Evolutionary conservation across 2,329 filamentous ascomycete species (phyloP).

Genomic region (Penicillium palitans): DNA sequence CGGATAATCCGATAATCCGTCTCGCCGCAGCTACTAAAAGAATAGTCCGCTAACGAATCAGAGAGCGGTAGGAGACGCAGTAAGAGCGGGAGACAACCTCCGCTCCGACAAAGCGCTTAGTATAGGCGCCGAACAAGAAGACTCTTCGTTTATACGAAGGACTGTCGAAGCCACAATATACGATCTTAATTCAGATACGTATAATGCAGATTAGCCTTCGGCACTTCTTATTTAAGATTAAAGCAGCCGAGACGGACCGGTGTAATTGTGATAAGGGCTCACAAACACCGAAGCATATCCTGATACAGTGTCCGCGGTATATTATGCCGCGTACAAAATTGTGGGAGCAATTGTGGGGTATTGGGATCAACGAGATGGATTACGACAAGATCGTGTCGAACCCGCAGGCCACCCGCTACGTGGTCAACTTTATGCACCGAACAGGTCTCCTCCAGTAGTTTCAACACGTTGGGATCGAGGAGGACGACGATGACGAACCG

Average conservation of each 20-base stretch:
- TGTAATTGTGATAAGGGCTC: conserved; percentile 5
- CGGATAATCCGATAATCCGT: neutral
- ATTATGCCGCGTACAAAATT: neutral
- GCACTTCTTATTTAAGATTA: conserved; percentile 15
- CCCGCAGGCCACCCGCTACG: too few relatives aligned
- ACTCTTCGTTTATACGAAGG: neutral
- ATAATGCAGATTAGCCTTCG: conserved; percentile 8
- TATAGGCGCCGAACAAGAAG: conserved; percentile 1
- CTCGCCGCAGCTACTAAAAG: neutral
- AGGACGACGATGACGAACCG: too few relatives aligned
- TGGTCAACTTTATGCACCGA: too few relatives aligned
- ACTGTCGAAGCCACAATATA: neutral
- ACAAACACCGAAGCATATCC: conserved; percentile 6
- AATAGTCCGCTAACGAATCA: neutral
- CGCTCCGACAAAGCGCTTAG: neutral
- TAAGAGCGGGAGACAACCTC: neutral
- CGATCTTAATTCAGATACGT: conserved; percentile 12
- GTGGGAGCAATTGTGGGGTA: fast-evolving
- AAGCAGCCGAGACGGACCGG: neutral
- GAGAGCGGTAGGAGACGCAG: neutral
- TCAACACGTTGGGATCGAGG: too few relatives aligned
- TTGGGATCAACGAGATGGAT: neutral
- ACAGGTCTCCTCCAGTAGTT: too few relatives aligned
- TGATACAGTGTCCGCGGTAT: neutral
- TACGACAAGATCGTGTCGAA: neutral